phyloP scores from a whole-genome alignment of 1,284 basidiomycete genomes.

The Microbotryum saponariae region DNA sequence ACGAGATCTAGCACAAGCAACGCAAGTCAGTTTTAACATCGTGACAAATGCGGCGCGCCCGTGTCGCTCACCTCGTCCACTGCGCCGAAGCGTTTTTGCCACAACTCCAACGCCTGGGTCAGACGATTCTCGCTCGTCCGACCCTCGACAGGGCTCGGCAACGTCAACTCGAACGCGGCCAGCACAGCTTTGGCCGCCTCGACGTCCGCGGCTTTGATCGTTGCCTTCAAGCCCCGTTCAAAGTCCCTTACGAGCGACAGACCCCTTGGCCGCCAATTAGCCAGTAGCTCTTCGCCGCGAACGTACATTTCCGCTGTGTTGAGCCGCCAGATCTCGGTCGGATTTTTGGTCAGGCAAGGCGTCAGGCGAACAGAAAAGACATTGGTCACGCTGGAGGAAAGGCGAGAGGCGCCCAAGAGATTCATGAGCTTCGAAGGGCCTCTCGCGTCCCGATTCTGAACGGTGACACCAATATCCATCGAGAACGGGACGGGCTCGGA shows the following conservation, averaged over 20 bases:
- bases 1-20: constrained; percentile 52
- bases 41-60: background rate
- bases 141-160: constrained; percentile 47
- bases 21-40: background rate
- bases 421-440: constrained; percentile 67
- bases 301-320: constrained; percentile 93
- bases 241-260: constrained; percentile 82
- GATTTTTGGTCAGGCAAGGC: constrained; percentile 76
- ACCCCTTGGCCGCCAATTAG: constrained; percentile 76
- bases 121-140: constrained; percentile 50
- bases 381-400: constrained; percentile 42
- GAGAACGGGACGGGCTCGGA: constrained; percentile 72
- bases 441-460: constrained; percentile 75
- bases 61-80: constrained; percentile 55
- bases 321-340: constrained; percentile 84
- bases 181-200: constrained; percentile 77
- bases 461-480: constrained; percentile 79
- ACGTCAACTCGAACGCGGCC: constrained; percentile 33
- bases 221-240: constrained; percentile 57
- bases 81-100: constrained; percentile 74
- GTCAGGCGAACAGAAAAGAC: constrained; percentile 55
- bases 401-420: constrained; percentile 66
- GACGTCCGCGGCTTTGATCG: constrained; percentile 73
- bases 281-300: constrained; percentile 75
- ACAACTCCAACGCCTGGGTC: constrained; percentile 59